Conservation (phyloP, 1,139 yeast genomes). For the Candida frijolesensis region DNA sequence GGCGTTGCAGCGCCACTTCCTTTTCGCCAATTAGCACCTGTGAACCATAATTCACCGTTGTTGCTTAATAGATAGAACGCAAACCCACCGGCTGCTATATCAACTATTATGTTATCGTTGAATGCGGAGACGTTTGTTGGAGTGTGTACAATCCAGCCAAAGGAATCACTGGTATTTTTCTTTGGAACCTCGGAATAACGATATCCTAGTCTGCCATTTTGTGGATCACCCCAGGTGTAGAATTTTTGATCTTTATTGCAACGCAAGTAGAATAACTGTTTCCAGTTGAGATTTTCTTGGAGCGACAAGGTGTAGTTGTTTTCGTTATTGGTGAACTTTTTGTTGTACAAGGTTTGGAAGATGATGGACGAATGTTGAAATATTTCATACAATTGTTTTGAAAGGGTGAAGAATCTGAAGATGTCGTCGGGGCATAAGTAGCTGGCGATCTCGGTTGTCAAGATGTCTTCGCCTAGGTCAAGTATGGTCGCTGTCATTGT, state of each 20-base stretch:
- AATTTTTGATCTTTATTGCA: constrained; percentile 41
- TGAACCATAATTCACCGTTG: constrained; percentile 53
- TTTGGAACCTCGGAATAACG: constrained; percentile 30
- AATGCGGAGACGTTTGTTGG: constrained; percentile 42
- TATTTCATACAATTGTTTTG: constrained; percentile 24
- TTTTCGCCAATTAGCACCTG: constrained; percentile 52
- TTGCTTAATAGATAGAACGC: constrained; percentile 62
- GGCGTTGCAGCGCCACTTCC: constrained; percentile 18
- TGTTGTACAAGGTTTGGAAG: constrained; percentile 52
- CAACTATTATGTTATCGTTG: constrained; percentile 46
- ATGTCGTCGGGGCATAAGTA: constrained; percentile 50
- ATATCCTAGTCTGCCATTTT: constrained; percentile 62
- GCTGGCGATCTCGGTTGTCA: constrained; percentile 40
- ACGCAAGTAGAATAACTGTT: constrained; percentile 48
- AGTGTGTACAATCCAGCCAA: constrained; percentile 38
- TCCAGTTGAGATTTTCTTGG: constrained; percentile 54
- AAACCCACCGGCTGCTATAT: constrained; percentile 67
- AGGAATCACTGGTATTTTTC: constrained; percentile 27
- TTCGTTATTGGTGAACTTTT: constrained; percentile 38
- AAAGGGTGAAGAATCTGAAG: constrained; percentile 46
- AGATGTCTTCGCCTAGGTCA: constrained; percentile 47
- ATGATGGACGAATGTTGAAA: constrained; percentile 33
- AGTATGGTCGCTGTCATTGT: constrained; percentile 13
- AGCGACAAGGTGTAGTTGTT: constrained; percentile 35
- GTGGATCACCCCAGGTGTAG: constrained; percentile 65